These are phyloP conservation scores for Drosera spatulata DNA, from an alignment of 179 eudicot genomes.

Conservation along the genomic window DNA sequence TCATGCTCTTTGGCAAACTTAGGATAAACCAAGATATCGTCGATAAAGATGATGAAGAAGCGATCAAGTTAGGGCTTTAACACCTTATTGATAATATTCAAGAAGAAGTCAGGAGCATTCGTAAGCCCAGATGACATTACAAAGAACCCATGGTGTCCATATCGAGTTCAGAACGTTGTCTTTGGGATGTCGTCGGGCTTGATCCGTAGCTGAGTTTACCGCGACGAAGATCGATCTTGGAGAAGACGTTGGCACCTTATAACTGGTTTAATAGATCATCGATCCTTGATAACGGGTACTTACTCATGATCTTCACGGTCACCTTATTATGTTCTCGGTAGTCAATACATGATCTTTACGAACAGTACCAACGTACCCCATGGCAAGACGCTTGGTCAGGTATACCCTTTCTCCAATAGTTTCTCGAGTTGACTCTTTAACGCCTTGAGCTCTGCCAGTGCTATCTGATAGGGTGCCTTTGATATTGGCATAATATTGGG, in stretches of 20 bases:
- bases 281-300: neutral
- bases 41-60: neutral
- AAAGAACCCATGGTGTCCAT: neutral
- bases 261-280: neutral
- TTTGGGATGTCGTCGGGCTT: neutral
- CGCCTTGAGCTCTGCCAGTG: no score
- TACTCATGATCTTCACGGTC: neutral
- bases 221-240: neutral
- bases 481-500: no score
- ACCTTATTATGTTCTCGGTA: neutral
- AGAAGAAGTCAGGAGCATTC: neutral
- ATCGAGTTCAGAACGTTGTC: neutral
- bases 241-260: neutral
- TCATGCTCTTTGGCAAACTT: neutral
- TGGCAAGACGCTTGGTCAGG: no score
- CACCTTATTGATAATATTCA: neutral
- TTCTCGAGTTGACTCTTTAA: no score
- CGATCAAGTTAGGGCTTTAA: neutral
- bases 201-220: neutral
- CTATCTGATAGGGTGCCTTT: no score
- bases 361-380: no score
- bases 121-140: neutral
- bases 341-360: neutral
- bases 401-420: no score
- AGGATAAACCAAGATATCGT: neutral